Conservation (phyloP, 805 yeast species). For the Wickerhamiella siamensis region DNA sequence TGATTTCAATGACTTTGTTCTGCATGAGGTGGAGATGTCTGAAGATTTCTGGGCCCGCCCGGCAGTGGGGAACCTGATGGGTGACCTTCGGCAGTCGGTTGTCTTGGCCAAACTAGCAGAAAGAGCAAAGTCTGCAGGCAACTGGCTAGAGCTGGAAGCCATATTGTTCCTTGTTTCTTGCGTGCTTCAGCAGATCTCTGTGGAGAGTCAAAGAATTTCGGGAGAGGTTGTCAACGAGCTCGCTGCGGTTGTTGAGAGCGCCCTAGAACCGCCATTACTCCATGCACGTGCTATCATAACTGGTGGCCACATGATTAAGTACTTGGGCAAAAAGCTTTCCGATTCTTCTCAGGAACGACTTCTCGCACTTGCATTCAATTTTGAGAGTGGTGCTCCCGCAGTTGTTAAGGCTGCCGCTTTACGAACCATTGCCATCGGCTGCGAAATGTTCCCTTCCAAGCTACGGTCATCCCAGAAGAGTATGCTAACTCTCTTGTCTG, state of each 20-base stretch:
- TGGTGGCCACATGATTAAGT: conserved; percentile 15
- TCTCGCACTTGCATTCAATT: conserved; percentile 8
- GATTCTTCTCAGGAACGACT: conserved; percentile 9
- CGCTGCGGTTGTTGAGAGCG: not conserved
- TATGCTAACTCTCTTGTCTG: conserved; percentile 28
- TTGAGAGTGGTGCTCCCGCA: conserved; percentile 3
- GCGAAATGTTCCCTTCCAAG: conserved; percentile 11
- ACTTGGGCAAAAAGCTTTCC: conserved; percentile 10
- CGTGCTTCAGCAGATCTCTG: conserved; percentile 12
- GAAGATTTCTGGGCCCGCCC: conserved; percentile 44
- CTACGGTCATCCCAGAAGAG: conserved; percentile 17
- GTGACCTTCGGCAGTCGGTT: conserved; percentile 30
- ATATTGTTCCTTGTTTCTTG: conserved; percentile 12
- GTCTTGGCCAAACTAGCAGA: conserved; percentile 8
- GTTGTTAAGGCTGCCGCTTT: conserved; percentile 10
- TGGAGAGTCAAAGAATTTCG: conserved; percentile 7
- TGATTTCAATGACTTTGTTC: conserved; percentile 57
- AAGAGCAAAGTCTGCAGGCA: conserved; percentile 1
- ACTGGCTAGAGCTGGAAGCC: conserved; percentile 11
- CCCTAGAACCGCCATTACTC: conserved; percentile 7
- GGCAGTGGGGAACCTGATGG: conserved; percentile 41
- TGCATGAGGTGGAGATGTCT: conserved; percentile 59
- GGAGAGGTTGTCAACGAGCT: conserved; percentile 1
- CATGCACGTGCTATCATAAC: conserved; percentile 15
- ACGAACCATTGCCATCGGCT: conserved; percentile 7